phyloP scores from a whole-genome alignment of 2,329 filamentous ascomycete species.

The Coniochaeta prunicola region DNA sequence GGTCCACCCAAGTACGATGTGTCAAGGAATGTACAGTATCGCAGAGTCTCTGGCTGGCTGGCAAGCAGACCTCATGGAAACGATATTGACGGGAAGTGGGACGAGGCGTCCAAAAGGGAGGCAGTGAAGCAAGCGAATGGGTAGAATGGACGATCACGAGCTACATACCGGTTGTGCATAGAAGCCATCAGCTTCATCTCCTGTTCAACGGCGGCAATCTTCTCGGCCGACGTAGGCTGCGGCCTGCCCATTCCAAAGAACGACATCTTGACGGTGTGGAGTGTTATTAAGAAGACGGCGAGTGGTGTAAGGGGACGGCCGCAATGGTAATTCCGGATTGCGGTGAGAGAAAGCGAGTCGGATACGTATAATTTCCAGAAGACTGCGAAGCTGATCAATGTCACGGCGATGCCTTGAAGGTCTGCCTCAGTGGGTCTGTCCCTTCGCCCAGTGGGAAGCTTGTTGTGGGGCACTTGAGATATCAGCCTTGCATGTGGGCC shows the following conservation, averaged over 20 bases:
- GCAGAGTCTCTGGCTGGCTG: too few relatives aligned
- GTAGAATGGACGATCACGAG: too few relatives aligned
- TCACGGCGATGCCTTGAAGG: background rate
- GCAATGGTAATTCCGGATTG: background rate
- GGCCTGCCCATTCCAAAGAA: constrained; percentile 45
- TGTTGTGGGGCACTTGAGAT: background rate
- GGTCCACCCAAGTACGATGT: too few relatives aligned
- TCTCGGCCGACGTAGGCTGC: constrained; percentile 90
- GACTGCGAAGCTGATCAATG: background rate
- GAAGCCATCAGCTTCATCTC: constrained; percentile 97
- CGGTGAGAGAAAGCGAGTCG: background rate
- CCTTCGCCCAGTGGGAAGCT: background rate
- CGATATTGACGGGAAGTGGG: too few relatives aligned
- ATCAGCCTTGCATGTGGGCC: background rate
- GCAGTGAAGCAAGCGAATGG: too few relatives aligned
- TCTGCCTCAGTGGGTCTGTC: background rate
- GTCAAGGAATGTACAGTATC: too few relatives aligned
- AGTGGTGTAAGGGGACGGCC: constrained; percentile 3
- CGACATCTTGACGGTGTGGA: constrained; percentile 18
- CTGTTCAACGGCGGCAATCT: constrained; percentile 91
- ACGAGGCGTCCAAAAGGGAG: background rate
- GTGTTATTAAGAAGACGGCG: background rate
- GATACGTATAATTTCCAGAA: background rate
- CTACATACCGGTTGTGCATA: constrained; percentile 93
- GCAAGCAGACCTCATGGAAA: too few relatives aligned